Base-by-base conservation (phyloP, 2,329 filamentous ascomycete genomes). In the Colletotrichum sp. region DNA sequence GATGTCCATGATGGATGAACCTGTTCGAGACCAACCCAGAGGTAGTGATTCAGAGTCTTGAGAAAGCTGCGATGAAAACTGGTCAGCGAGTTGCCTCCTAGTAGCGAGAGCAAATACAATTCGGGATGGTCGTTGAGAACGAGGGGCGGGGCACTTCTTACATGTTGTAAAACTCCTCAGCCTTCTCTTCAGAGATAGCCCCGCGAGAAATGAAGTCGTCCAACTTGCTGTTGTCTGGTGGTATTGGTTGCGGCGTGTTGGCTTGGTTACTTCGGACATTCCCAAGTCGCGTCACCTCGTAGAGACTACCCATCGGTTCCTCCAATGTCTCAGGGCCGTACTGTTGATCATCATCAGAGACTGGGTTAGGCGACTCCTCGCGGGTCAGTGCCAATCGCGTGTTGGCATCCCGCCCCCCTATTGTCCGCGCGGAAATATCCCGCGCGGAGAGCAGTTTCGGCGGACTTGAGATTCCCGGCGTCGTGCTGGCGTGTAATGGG, bases 231-330 rank as follows among this genome's bases (percentile, higher is more conserved):
- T 24, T 22, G 44, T 13, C 36, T 2, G 74, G 44, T 3, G 77
- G 60, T 7, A 71, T 52, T 28, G 74, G 70, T 34, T 18, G 24
- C 7, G 22, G 44, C 16, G 24, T 65, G 7, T 77, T 78, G 1
- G 79, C 68, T 36, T 57, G 70, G 48, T 79, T 79, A 59, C 75
- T 80, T 16, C 79, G 79, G 2, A 84, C 77, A 68, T 83, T 82
- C 26, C 81, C 83, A 59, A 90, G 81, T 68, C 89, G 89, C 4
- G 89, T 90, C 18, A 90, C 88, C 77, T 90, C 89, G 79, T 89
- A 90, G 13, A 90, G 81, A 79, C 87, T 89, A 68, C 88, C 86
- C 88, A 90, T 90, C 0, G 88, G 88, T 18, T 88, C 88, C 10
- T 87, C 85, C 6, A 89, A 34, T 13, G 44, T 52, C 18, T 36